Evolutionary conservation across 768 basidiomycete species (phyloP).

Genomic region (Podaxis carcinomalis): DNA sequence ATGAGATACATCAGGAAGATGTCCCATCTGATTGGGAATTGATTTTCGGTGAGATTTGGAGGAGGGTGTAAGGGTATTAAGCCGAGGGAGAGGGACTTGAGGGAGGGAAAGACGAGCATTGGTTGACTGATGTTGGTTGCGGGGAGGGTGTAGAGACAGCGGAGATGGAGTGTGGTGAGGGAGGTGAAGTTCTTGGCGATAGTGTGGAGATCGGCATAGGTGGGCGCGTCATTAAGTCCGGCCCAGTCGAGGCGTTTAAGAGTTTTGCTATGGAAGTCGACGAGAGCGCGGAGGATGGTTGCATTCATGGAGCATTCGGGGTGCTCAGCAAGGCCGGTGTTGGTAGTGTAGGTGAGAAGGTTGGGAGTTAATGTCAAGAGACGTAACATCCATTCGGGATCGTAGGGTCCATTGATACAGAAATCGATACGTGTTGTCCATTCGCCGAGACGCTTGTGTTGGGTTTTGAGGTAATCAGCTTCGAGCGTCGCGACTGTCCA

Average conservation of each 20-base stretch:
- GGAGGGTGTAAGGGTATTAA: conserved; percentile 25
- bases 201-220: conserved; percentile 32
- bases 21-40: conserved; percentile 30
- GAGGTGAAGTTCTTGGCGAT: conserved; percentile 29
- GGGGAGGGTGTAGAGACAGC: conserved; percentile 32
- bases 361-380: conserved; percentile 39
- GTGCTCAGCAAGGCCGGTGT: conserved; percentile 22
- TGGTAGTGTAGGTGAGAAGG: conserved; percentile 38
- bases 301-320: conserved; percentile 21
- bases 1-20: conserved; percentile 34
- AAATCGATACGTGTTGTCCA: conserved; percentile 40
- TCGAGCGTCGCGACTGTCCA: conserved; percentile 31
- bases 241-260: conserved; percentile 43
- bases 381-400: conserved; percentile 25
- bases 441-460: conserved; percentile 29
- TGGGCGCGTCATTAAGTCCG: conserved; percentile 36
- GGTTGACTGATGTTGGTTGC: conserved; percentile 16
- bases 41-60: background rate
- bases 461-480: conserved; percentile 16
- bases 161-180: conserved; percentile 37
- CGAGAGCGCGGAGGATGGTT: conserved; percentile 29
- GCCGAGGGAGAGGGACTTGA: conserved; percentile 39
- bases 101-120: conserved; percentile 27
- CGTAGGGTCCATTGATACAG: conserved; percentile 28
- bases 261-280: conserved; percentile 26